Evolutionary conservation across 2,329 filamentous ascomycete species (phyloP).

Genomic region (Apiospora marii): DNA sequence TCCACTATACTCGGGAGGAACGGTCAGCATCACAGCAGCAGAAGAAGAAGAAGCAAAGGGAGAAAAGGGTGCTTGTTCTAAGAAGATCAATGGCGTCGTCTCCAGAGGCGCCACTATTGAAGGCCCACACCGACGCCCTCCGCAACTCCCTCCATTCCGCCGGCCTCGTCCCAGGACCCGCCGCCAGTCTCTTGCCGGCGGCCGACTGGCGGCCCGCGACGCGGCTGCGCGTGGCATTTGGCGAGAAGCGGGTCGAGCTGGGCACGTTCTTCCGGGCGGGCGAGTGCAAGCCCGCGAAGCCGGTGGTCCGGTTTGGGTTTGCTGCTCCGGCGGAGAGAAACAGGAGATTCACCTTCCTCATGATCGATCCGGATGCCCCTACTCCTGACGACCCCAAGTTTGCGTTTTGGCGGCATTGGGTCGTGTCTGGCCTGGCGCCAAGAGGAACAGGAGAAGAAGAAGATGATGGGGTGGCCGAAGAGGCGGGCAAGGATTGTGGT

Average conservation of each 20-base stretch:
- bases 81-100: neutral
- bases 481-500: slow-evolving; percentile 32
- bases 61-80: neutral
- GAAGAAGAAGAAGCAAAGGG: neutral
- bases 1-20: too few relatives aligned
- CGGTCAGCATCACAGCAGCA: too few relatives aligned
- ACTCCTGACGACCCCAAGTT: slow-evolving; percentile 63
- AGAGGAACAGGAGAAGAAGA: slow-evolving; percentile 29
- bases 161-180: neutral
- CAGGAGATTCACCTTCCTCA: slow-evolving; percentile 55
- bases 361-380: slow-evolving; percentile 63
- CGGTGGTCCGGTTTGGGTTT: slow-evolving; percentile 32
- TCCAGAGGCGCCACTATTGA: neutral
- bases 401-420: slow-evolving; percentile 63
- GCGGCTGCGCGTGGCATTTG: slow-evolving; percentile 47
- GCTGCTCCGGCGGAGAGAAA: slow-evolving; percentile 39
- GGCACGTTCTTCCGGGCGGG: slow-evolving; percentile 50
- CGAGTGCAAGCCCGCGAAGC: slow-evolving; percentile 43
- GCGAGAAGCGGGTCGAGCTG: slow-evolving; percentile 43
- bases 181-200: neutral
- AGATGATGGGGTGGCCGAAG: slow-evolving; percentile 32
- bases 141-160: neutral
- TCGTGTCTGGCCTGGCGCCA: slow-evolving; percentile 52
- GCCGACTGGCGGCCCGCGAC: slow-evolving; percentile 43
- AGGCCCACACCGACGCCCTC: slow-evolving; percentile 1